These are phyloP conservation scores for Sporormia fimetaria DNA, from an alignment of 495 filamentous ascomycete genomes.

Conservation along the genomic window DNA sequence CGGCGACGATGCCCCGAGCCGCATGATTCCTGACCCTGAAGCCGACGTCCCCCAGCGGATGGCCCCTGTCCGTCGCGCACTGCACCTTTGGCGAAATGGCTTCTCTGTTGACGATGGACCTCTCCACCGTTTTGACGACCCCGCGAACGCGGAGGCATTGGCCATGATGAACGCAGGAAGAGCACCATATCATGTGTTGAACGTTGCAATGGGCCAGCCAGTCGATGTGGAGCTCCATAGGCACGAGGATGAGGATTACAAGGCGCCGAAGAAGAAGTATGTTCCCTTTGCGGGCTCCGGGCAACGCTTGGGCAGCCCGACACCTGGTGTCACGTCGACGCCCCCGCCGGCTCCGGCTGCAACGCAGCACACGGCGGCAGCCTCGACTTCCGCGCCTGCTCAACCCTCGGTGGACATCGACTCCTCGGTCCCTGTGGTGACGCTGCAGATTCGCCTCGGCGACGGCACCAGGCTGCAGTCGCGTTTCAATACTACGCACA, in stretches of 20 bases:
- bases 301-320: conserved; percentile 82
- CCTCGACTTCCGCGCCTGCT: conserved; percentile 28
- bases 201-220: conserved; percentile 71
- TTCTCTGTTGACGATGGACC: conserved; percentile 92
- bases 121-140: conserved; percentile 82
- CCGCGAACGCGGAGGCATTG: conserved; percentile 67
- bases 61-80: conserved; percentile 49
- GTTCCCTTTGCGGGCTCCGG: conserved; percentile 77
- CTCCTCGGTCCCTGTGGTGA: conserved; percentile 62
- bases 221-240: conserved; percentile 84
- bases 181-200: conserved; percentile 80
- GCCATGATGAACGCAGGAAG: conserved; percentile 76
- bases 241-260: conserved; percentile 69
- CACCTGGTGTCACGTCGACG: conserved; percentile 46
- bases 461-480: conserved; percentile 78
- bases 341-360: conserved; percentile 29
- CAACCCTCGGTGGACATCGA: conserved; percentile 48
- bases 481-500: conserved; percentile 86
- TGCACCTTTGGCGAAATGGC: conserved; percentile 89
- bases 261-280: conserved; percentile 69
- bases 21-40: conserved; percentile 54
- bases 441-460: conserved; percentile 76
- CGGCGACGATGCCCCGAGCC: conserved; percentile 73
- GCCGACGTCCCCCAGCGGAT: conserved; percentile 36
- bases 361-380: conserved; percentile 31